Evolutionary conservation across 495 filamentous ascomycete species (phyloP), one percentile per base, ranked within the genome.

Genomic region (Annulohypoxylon moriforme): DNA sequence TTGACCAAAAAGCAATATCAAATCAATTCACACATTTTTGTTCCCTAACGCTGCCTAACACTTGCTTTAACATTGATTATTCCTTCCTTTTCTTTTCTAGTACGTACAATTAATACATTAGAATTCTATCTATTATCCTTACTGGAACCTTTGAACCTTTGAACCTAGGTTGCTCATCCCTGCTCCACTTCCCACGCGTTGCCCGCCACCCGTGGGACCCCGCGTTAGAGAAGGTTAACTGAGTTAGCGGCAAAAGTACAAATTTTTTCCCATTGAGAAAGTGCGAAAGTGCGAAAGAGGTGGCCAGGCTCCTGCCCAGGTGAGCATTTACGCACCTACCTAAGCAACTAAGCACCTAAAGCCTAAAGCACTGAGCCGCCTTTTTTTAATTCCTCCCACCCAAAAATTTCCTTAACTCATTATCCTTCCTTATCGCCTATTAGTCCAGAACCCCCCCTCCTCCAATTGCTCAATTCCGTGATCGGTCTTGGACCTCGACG

Each of bases 401-500:
- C n/a, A 44, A 44, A 44, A 47, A 47, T 47, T 50, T 44, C 40
- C 46, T 27, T 50, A 62, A 56, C 42, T 49, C 53, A 25, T 59
- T 59, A 53, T 50, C 36, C 64, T 46, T 66, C 65, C 65, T 73
- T 69, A 73, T 69, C 70, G 65, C 65, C 24, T 68, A 69, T 73
- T 66, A 69, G 65, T 38, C 66, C 62, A 67, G 66, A 69, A 69
- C 62, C 56, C 46, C 67, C 33, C 55, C 70, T 52, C 63, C 63
- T 71, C 67, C 67, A 62, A 73, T 73, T 73, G 10, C 50, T 69
- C 71, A 69, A 58, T 74, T 74, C 72, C 72, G 72, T 68, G 72
- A 75, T 75, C 68, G 68, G 68, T 72, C 72, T 75, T 65, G 60
- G 67, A 69, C 64, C 20, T 68, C 53, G 42, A 68, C 61, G 34